Evolutionary conservation across 2,329 filamentous ascomycete genomes (phyloP), one percentile per base, ranked within the genome.

Genomic region (Sordariomycetes sp.): DNA sequence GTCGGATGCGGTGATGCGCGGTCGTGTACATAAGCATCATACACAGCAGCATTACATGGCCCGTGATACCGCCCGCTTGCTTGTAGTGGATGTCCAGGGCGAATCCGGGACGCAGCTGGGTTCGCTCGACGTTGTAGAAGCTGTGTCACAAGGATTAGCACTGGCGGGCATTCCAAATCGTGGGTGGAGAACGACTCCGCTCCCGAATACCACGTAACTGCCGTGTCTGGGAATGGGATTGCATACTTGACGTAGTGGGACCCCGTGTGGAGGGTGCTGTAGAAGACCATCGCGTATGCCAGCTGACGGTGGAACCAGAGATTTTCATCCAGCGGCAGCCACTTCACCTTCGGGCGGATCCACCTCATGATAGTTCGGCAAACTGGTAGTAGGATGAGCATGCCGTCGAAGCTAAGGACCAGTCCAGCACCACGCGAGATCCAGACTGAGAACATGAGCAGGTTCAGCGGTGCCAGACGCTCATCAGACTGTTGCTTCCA

Each of bases 11-110:
- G 66, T 88, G 82, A 69, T 99, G 94, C 2, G 94, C 88, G 0
- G 92, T 97, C 1, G 94, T 99, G 75, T 96, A 99, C 80, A 99
- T 99, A 62, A 99, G 76, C 62, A 99, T 76, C 94, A 99, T 99
- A 80, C 92, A 97, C n/a, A 99, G 79, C 28, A 97, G 82, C 94
- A 99, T 99, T 62, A 97, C 82, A 72, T 99, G 94, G 7, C 94
- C 94, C 2, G 94, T 99, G 62, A 97, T 88, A 61, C 94, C 94
- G 66, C 90, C 92, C 55, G 91, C 82, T 69, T 96, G 83, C 1
- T 83, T 81, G 70, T 96, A 99, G 72, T 97, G 94, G 62, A 97
- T 96, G 68, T 97, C 80, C 7, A 97, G 73, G 3, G 94, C 94
- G 3, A 85, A 83, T 53, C 89, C 81, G 2, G 87, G 86, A 57